Base-by-base conservation (phyloP, 2,329 filamentous ascomycete genomes). In the Rhynchosporium graminicola region DNA sequence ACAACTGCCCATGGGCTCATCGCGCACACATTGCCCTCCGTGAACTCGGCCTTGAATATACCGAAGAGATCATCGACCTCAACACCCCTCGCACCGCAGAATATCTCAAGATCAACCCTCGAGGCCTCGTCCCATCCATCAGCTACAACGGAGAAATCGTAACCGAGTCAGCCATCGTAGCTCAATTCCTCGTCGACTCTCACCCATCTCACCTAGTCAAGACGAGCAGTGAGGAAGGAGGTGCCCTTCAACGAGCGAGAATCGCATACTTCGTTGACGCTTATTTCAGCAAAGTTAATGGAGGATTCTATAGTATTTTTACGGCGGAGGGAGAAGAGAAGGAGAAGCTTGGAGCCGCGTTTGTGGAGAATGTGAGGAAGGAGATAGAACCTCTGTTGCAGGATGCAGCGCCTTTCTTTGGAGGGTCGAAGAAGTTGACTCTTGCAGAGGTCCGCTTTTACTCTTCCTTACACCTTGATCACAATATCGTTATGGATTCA, bases 41-140 rank as follows among this genome's bases (percentile, higher is more conserved):
- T 36, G 89, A 92, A 72, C 82, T 89, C 12, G 80, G 80, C 10
- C 72, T 92, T 36, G 79, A 83, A 0, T 90, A 85, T 70, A 86
- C 90, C 62, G 87, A 91, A 68, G 86, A 90, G 64, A 84, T 86
- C 62, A 89, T 96, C 69, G 88, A 94, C 73, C 80, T 95, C 52
- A 75, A 77, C 68, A 82, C 76, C 9, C 90, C 91, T 0, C 85
- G 91, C 9, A 86, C 88, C 33, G 79, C 83, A 43, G 90, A 87
- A 80, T 95, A 94, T 73, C 82, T 95, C 8, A 79, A 87, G 57
- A 78, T 95, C 73, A 93, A 94, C 78, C 90, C 90, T 67, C 86
- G 90, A 61, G 91, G 91, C 13, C 83, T 92, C 3, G 90, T 95
- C 4, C 91, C 91, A 0, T 78, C 86, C 0, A 77, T 95, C 61